phyloP scores from a whole-genome alignment of 164 flowering plant species.

The Annona cherimola region DNA sequence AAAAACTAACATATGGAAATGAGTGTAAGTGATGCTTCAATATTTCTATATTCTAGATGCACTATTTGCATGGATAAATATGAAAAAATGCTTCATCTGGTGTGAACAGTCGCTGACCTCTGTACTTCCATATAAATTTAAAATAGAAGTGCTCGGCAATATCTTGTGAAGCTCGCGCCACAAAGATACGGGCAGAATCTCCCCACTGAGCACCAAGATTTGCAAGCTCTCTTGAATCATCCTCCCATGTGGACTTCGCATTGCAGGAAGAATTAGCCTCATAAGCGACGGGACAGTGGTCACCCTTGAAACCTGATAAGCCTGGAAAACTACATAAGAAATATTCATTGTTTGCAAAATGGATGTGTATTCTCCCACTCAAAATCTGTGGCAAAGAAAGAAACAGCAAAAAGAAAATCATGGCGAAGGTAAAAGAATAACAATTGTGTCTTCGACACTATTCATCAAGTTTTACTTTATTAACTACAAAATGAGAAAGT shows the following conservation, averaged over 20 bases:
- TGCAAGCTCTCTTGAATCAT: conserved; percentile 37
- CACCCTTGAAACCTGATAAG: conserved; percentile 58
- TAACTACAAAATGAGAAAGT: no score
- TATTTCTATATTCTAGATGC: no score
- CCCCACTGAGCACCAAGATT: conserved; percentile 82
- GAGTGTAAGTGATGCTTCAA: no score
- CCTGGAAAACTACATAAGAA: conserved; percentile 35
- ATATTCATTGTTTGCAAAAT: not conserved
- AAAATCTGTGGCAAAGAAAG: not conserved
- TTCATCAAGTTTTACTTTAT: no score
- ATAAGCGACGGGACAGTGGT: conserved; percentile 79
- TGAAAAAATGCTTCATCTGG: no score
- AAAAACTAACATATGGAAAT: no score
- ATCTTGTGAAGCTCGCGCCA: conserved; percentile 48
- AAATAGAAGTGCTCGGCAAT: conserved; percentile 61
- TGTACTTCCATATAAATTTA: conserved; percentile 94
- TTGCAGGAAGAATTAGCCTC: conserved; percentile 59
- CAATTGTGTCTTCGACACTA: no score
- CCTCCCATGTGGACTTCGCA: conserved; percentile 23
- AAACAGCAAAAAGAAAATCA: not conserved
- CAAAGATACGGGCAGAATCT: conserved; percentile 54
- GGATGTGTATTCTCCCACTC: not conserved
- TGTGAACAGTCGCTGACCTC: conserved; percentile 60
- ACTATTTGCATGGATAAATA: no score
- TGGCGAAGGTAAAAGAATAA: not conserved